Base-by-base conservation (phyloP, 2,329 filamentous ascomycete genomes). In the Scolecobasidium constrictum region DNA sequence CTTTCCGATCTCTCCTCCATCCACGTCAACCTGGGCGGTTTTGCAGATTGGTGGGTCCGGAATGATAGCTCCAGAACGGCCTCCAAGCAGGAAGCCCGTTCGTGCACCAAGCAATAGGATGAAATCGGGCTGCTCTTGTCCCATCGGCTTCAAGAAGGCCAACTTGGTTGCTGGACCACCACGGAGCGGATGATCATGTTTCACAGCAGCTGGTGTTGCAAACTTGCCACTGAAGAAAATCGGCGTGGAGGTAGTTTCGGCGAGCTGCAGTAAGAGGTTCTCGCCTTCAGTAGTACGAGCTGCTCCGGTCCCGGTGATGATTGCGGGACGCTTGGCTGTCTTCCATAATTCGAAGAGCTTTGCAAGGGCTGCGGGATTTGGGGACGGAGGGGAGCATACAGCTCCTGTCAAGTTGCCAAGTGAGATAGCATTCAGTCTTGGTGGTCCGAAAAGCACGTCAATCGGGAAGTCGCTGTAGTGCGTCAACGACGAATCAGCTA, bases 1-100 rank as follows among this genome's bases (percentile, higher is more conserved):
- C n/a, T 63, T 60, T 3, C 64, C 64, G 3, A 68, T 66, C 46
- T 68, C 66, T 2, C 47, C 46, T 4, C 61, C 63, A 38, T 68
- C 65, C 4, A 61, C 50, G 43, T 69, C 66, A 13, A 69, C 54
- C 35, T 69, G 65, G 2, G 65, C 53, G 13, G 67, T 49, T 26
- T 55, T 61, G 48, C 60, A 64, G 17, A 48, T 49, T 16, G 49
- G 51, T 17, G 20, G 20, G 2, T 53, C 55, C 1, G 66, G 65
- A 5, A 69, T 56, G 26, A 66, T 56, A 20, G 55, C 56, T 12
- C 60, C 60, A 31, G 53, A 53, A 13, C 58, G 53, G 3, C 60
- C 60, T 4, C 56, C 64, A 1, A 67, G 56, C 18, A 62, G 55
- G 50, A 67, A 63, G 17, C 64, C 64, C 4, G 63, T 66, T 16